phyloP scores from a whole-genome alignment of 768 basidiomycete genomes.

The Pleurotus djamor region DNA sequence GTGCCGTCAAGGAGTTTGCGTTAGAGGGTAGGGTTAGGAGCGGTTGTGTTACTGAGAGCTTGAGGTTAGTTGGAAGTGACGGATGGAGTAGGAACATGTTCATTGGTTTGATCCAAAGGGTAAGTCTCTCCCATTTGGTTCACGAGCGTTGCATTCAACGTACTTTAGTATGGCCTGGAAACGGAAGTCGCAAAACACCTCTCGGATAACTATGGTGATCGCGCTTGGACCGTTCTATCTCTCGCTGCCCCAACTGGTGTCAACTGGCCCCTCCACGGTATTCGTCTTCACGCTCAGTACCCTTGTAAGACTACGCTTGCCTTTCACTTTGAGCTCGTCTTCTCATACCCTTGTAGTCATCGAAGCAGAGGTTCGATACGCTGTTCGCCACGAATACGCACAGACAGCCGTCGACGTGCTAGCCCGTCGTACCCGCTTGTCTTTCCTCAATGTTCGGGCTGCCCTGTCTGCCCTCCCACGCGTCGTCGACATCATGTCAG shows the following conservation, averaged over 20 bases:
- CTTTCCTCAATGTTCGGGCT: constrained; percentile 89
- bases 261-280: constrained; percentile 86
- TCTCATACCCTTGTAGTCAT: constrained; percentile 47
- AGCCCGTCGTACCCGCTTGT: constrained; percentile 85
- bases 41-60: constrained; percentile 73
- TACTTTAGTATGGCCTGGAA: constrained; percentile 76
- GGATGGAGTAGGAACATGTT: constrained; percentile 98
- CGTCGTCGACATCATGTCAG: constrained; percentile 89
- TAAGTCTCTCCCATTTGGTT: constrained; percentile 29
- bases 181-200: constrained; percentile 93
- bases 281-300: constrained; percentile 66
- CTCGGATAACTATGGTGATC: constrained; percentile 92
- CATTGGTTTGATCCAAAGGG: constrained; percentile 90
- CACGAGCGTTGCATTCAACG: neutral
- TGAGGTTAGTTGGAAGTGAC: constrained; percentile 89
- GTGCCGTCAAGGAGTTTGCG: constrained; percentile 76
- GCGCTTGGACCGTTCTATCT: constrained; percentile 91
- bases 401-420: constrained; percentile 91
- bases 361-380: constrained; percentile 92
- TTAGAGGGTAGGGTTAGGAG: constrained; percentile 53
- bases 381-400: constrained; percentile 88
- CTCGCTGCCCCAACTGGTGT: constrained; percentile 76
- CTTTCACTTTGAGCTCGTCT: neutral
- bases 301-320: constrained; percentile 52
- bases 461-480: constrained; percentile 82